Base-by-base conservation (phyloP, 192 early-diverging fungal genomes). In the Lobosporangium transversale region DNA sequence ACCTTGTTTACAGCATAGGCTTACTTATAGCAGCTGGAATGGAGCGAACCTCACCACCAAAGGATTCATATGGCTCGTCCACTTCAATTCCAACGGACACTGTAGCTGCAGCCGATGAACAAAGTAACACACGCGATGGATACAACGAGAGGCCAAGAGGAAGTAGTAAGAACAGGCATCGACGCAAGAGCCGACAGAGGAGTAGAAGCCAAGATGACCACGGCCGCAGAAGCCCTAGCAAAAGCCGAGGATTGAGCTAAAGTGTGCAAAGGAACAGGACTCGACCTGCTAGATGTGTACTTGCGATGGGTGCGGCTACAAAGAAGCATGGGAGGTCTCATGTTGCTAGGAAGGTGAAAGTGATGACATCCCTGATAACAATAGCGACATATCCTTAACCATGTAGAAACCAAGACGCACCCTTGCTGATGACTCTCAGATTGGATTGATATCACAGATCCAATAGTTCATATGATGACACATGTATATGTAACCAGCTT, bases 221-320 rank as follows among this genome's bases (percentile, higher is more conserved):
- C 20, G 53, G 53, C 7, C 37, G 62, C 0, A 61, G 59, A 12
- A 24, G 32, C 4, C 53, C 54, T 5, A 57, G 49, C 48, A 51
- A 45, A 18, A 36, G 47, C 9, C 50, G 50, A 0, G 36, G n/a
- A 31, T 42, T 42, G 2, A 37, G 67, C 49, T 62, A 31, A 45
- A 70, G 68, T 24, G 37, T 47, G 12, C 7, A 10, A 18, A 45
- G 68, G 40, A 62, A 59, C n/a, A 48, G 53, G 24, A 71, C 60
- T 27, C 48, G 69, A 35, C 50, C 70, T 14, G 50, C 36, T 4
- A 55, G 70, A 26, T 44, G 57, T 10, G 47, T 40, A 0, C 37
- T 74, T 21, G 24, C 48, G 9, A 74, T 74, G 70, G 62, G 66
- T 9, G 62, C 23, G 7, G n/a, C 35, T 23, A 30, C 33, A 18